These are phyloP conservation scores for Williopsis jadinii DNA, from an alignment of 1,139 yeast genomes.

Conservation along the genomic window DNA sequence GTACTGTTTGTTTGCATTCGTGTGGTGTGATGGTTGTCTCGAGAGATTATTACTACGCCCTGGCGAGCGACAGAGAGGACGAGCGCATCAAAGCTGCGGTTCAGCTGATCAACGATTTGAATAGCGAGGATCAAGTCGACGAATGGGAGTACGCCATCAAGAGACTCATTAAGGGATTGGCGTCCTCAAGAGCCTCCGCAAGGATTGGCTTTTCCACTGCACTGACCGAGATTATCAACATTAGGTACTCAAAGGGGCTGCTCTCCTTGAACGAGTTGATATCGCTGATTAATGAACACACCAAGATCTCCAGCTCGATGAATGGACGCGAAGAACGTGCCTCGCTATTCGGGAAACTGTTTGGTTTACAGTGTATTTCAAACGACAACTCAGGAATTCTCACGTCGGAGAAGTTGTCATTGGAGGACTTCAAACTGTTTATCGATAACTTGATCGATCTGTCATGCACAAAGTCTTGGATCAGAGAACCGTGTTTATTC, in stretches of 20 bases:
- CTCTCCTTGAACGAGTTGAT: constrained; percentile 29
- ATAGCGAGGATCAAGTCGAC: constrained; percentile 34
- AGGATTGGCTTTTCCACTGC: constrained; percentile 88
- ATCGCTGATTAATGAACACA: constrained; percentile 14
- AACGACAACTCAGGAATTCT: constrained; percentile 39
- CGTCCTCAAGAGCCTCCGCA: constrained; percentile 78
- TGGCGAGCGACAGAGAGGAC: constrained; percentile 69
- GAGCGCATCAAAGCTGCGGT: constrained; percentile 75
- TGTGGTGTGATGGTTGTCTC: constrained; percentile 39
- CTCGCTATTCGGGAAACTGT: constrained; percentile 71
- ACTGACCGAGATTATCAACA: constrained; percentile 59
- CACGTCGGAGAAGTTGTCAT: constrained; percentile 19
- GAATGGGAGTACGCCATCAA: constrained; percentile 83
- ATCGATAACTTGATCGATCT: constrained; percentile 47
- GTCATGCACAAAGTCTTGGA: constrained; percentile 70
- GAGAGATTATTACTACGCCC: constrained; percentile 68
- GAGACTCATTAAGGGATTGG: constrained; percentile 72
- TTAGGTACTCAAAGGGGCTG: constrained; percentile 30
- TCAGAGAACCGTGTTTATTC: constrained; percentile 72
- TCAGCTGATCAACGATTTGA: constrained; percentile 52
- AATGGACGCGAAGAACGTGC: constrained; percentile 84
- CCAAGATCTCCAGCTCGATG: constrained; percentile 29
- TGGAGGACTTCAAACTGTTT: constrained; percentile 32
- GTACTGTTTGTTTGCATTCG: too few species aligned
- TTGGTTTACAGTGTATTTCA: constrained; percentile 73